Base-by-base conservation (phyloP, 1,284 basidiomycete genomes). In the Xanthoconium separans region DNA sequence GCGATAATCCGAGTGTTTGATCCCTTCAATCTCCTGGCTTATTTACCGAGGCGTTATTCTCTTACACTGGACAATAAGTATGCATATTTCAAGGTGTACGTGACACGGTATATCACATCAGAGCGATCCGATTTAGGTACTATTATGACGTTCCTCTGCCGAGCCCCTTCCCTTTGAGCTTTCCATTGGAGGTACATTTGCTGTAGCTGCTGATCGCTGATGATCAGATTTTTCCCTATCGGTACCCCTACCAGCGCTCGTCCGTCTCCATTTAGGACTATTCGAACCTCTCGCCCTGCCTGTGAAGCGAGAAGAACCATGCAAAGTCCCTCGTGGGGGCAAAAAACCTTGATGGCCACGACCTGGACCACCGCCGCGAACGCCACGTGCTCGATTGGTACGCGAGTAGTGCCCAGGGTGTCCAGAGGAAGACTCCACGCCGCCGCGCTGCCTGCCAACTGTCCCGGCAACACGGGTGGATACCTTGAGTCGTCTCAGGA, bases 401-500 rank as follows among this genome's bases (percentile, higher is more conserved):
- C 54, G 64, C 43, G 54, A 51, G 46, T 48, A 37, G 6, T 45
- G 36, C 41, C 55, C 53, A 20, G 31, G 15, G 4, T 36, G 57
- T 46, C 50, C 47, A 55, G 51, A 51, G 51, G 40, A 47, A 45
- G 58, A 30, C 36, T 47, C 44, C 7, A 12, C 50, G 30, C 46
- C 50, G 30, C 46, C 44, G 27, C 49, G 55, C 42, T 55, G 58
- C 44, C 31, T 44, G 50, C 40, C 50, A 41, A 20, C 39, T 37
- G 30, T 49, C 34, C 51, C 58, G 56, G 58, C 54, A 47, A 57
- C 43, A 47, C 55, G 61, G 47, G 65, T 59, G 56, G 67, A 71
- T 46, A 47, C 56, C 79, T 78, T 64, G 76, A 76, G 60, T 47
- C 78, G 80, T 54, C 67, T 68, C 50, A 89, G 73, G 58, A 85